These are phyloP conservation scores for Royoungia palumana DNA, from an alignment of 768 basidiomycete species.

Conservation along the genomic window DNA sequence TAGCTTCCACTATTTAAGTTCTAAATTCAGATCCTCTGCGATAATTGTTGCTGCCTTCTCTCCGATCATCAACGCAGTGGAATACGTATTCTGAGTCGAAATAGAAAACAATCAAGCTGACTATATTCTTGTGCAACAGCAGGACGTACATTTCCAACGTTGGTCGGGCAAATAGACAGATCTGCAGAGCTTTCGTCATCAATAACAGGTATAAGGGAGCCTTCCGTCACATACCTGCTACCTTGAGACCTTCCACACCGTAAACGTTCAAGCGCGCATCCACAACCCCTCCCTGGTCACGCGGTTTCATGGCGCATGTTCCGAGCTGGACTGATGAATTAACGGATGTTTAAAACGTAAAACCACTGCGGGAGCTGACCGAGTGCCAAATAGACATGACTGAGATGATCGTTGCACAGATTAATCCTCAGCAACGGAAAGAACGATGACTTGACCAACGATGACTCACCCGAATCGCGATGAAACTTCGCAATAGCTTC, in stretches of 20 bases:
- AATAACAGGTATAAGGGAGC: no score
- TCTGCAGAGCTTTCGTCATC: no score
- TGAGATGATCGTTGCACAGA: not conserved
- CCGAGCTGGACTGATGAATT: conserved; percentile 41
- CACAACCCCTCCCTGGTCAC: conserved; percentile 58
- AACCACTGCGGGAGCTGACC: conserved; percentile 1
- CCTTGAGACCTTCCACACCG: conserved; percentile 54
- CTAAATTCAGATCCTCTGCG: no score
- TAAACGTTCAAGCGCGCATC: conserved; percentile 61
- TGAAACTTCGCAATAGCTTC: conserved; percentile 28
- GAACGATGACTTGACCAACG: not conserved
- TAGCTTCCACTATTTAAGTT: no score
- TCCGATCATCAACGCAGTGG: no score
- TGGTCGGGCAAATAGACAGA: no score
- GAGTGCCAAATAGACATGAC: conserved; percentile 13
- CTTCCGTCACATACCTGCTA: conserved; percentile 42
- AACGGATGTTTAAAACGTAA: not conserved
- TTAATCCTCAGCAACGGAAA: not conserved
- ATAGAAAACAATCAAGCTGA: no score
- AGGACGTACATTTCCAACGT: no score
- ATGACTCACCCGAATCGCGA: conserved; percentile 16
- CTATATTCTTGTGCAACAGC: no score
- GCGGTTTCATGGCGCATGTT: conserved; percentile 68
- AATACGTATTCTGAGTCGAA: no score
- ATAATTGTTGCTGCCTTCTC: no score